A percentile compares a stretch with the other conserved stretches of the same genome.
Conservation (phyloP, 106 monocot species). For the Agapanthus africanus region DNA sequence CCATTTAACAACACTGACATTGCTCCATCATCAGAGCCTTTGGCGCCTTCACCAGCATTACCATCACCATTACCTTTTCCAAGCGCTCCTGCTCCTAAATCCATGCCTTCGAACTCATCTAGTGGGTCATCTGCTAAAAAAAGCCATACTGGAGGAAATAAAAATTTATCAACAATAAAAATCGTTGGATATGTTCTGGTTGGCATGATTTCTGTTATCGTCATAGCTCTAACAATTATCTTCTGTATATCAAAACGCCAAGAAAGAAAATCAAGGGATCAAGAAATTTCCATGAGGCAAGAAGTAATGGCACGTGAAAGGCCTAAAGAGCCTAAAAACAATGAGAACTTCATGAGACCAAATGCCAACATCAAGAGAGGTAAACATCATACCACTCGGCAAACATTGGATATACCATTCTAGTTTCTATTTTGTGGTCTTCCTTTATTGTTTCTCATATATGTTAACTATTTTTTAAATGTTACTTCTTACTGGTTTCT, state of each 20-base stretch:
- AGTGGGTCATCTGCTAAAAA: slow-evolving; percentile 21
- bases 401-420: background rate
- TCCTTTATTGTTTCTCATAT: background rate
- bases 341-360: slow-evolving; percentile 19
- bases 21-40: slow-evolving; percentile 43
- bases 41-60: slow-evolving; percentile 13
- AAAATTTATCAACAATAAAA: slow-evolving; percentile 38
- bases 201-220: slow-evolving; percentile 42
- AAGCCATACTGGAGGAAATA: slow-evolving; percentile 16
- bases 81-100: slow-evolving; percentile 27
- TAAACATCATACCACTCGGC: slow-evolving; percentile 11
- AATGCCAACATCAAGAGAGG: slow-evolving; percentile 37
- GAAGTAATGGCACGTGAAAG: slow-evolving; percentile 20
- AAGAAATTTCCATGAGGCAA: slow-evolving; percentile 25
- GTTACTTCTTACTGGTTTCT: background rate
- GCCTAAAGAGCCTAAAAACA: slow-evolving; percentile 30
- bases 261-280: slow-evolving; percentile 46
- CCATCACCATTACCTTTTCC: slow-evolving; percentile 31
- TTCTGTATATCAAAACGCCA: slow-evolving; percentile 64
- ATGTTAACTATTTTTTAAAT: background rate
- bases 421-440: background rate
- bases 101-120: slow-evolving; percentile 27
- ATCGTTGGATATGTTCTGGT: slow-evolving; percentile 56
- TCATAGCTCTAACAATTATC: slow-evolving; percentile 43
- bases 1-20: slow-evolving; percentile 71